Evolutionary conservation across 495 filamentous ascomycete genomes (phyloP).

Genomic region (Immersiella caudata): DNA sequence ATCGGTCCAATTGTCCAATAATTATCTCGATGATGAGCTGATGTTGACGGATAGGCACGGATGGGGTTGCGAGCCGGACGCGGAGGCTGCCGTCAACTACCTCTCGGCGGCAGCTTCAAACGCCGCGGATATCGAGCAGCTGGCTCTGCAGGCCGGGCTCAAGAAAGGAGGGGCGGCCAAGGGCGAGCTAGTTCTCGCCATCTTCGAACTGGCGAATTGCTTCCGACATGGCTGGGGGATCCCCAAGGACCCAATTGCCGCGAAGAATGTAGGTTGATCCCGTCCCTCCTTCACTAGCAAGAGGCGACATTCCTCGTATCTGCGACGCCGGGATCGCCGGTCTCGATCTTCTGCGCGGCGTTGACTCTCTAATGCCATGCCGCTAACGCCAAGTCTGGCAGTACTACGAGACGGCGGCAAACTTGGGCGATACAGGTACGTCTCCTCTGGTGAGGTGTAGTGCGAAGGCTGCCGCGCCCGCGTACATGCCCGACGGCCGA

Average conservation of each 20-base stretch:
- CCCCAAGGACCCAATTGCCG: constrained; percentile 82
- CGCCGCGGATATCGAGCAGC: constrained; percentile 79
- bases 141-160: constrained; percentile 79
- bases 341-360: constrained; percentile 19
- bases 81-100: constrained; percentile 75
- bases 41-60: constrained; percentile 67
- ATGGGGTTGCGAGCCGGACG: constrained; percentile 80
- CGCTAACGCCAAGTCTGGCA: constrained; percentile 45
- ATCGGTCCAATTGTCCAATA: constrained; percentile 23
- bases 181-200: constrained; percentile 95
- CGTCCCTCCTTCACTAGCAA: constrained; percentile 7
- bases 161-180: constrained; percentile 95
- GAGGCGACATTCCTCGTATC: neutral
- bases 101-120: constrained; percentile 90
- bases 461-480: constrained; percentile 1
- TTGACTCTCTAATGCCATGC: neutral
- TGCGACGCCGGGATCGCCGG: neutral
- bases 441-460: constrained; percentile 1
- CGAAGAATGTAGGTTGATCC: constrained; percentile 57
- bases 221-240: constrained; percentile 98
- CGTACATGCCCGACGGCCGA: neutral
- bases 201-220: constrained; percentile 93
- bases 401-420: constrained; percentile 97
- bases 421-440: constrained; percentile 81
- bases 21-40: constrained; percentile 17